A percentile compares a stretch with the other conserved stretches of the same genome.
phyloP scores from a whole-genome alignment of 2,329 filamentous ascomycete species.

The Chaetomiaceae sp. region DNA sequence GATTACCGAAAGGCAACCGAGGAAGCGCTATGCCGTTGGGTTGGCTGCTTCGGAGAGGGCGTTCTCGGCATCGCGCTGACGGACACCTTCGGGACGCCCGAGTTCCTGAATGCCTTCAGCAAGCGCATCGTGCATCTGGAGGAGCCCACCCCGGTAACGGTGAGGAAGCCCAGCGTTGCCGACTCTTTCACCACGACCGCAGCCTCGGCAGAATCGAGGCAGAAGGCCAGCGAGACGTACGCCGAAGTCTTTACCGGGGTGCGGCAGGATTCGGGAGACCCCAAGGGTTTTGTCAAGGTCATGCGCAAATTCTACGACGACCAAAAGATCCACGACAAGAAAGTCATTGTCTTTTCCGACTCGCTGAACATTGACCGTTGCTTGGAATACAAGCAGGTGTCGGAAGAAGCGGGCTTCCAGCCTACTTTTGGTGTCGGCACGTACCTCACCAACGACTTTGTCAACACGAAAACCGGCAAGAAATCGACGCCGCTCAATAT shows the following conservation, averaged over 20 bases:
- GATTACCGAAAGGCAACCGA: conserved; percentile 84
- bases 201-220: conserved; percentile 35
- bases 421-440: conserved; percentile 93
- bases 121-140: conserved; percentile 51
- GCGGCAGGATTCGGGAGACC: conserved; percentile 87
- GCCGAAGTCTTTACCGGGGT: conserved; percentile 79
- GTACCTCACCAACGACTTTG: conserved; percentile 92
- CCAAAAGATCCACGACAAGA: conserved; percentile 70
- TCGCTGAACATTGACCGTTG: conserved; percentile 88
- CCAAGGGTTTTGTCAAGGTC: conserved; percentile 69
- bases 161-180: conserved; percentile 27
- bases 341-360: conserved; percentile 92
- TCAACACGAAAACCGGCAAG: conserved; percentile 62
- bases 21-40: conserved; percentile 80
- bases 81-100: conserved; percentile 90
- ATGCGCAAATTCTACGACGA: conserved; percentile 77
- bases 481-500: conserved; percentile 95
- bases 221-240: conserved; percentile 56
- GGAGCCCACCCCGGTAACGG: conserved; percentile 32
- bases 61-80: conserved; percentile 86
- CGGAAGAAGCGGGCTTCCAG: conserved; percentile 74
- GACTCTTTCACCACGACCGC: conserved; percentile 30
- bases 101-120: conserved; percentile 81
- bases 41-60: conserved; percentile 80
- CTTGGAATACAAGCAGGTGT: conserved; percentile 79